These are phyloP conservation scores for Ophiorrhiza pumila DNA, from an alignment of 257 asterid species.

Conservation along the genomic window DNA sequence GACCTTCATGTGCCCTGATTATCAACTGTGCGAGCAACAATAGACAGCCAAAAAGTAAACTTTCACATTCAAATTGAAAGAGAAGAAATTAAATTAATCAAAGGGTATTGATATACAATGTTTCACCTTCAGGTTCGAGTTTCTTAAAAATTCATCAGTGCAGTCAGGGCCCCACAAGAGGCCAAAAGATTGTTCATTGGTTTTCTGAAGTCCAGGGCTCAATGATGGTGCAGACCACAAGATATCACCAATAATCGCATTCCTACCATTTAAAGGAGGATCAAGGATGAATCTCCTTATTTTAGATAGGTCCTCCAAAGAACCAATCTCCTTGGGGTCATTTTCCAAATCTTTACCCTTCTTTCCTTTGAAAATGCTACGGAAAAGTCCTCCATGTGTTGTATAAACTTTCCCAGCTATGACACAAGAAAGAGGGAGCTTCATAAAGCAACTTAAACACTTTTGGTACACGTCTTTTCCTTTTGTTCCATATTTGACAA, in stretches of 20 bases:
- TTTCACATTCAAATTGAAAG: not conserved
- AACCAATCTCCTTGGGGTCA: slow-evolving; percentile 65
- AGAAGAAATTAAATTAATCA: not conserved
- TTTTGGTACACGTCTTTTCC: slow-evolving; percentile 90
- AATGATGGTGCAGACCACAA: slow-evolving; percentile 94
- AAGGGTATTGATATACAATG: not conserved
- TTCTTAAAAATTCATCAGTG: slow-evolving; percentile 86
- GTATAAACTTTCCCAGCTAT: slow-evolving; percentile 79
- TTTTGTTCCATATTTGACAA: slow-evolving; percentile 67
- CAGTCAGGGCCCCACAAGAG: slow-evolving; percentile 97
- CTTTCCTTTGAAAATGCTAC: slow-evolving; percentile 62
- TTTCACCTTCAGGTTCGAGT: slow-evolving; percentile 60
- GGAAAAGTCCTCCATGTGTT: slow-evolving; percentile 96
- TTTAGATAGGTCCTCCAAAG: slow-evolving; percentile 79
- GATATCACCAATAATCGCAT: slow-evolving; percentile 91
- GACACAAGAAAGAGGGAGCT: slow-evolving; percentile 89
- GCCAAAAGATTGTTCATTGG: slow-evolving; percentile 85
- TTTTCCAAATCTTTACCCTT: slow-evolving; percentile 30
- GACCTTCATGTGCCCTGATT: slow-evolving; percentile 98
- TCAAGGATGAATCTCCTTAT: slow-evolving; percentile 93
- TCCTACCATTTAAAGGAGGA: slow-evolving; percentile 93
- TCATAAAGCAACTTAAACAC: slow-evolving; percentile 92
- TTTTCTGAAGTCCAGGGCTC: slow-evolving; percentile 79
- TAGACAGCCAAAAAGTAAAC: not conserved
- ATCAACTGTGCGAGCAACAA: slow-evolving; percentile 57